These are phyloP conservation scores for Leccinum subspadiceum DNA, from an alignment of 1,284 basidiomycete species.

Conservation along the genomic window DNA sequence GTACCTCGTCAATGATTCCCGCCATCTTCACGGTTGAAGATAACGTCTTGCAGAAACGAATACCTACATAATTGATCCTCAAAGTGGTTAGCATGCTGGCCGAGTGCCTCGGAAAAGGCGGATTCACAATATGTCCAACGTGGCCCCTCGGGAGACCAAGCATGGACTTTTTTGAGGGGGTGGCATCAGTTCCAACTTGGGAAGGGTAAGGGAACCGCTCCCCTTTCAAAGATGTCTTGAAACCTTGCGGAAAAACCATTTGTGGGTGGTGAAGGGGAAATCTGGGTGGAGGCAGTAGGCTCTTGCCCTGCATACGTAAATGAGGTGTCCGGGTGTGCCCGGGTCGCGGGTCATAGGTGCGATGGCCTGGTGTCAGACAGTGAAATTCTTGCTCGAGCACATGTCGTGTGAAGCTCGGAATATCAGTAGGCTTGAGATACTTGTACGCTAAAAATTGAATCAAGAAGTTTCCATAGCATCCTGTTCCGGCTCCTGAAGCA, in stretches of 20 bases:
- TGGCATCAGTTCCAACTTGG: not conserved
- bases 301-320: not conserved
- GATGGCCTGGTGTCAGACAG: not conserved
- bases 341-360: not conserved
- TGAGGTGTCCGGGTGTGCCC: not conserved
- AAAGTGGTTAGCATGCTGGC: not conserved
- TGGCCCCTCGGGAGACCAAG: not conserved
- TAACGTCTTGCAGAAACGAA: constrained; percentile 1
- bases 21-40: not conserved
- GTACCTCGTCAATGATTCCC: not conserved
- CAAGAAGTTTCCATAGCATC: constrained; percentile 32
- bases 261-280: not conserved
- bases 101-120: constrained; percentile 4
- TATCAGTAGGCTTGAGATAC: not conserved
- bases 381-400: constrained; percentile 1
- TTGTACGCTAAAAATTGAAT: constrained; percentile 5
- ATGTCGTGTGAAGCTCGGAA: not conserved
- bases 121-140: not conserved
- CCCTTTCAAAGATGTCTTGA: not conserved
- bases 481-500: constrained; percentile 38
- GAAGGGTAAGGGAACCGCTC: not conserved
- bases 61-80: not conserved
- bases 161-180: not conserved
- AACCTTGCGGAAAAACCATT: not conserved
- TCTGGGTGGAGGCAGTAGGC: not conserved